A percentile compares a stretch with the other conserved stretches of the same genome.
Conservation (phyloP, 2,329 filamentous ascomycete genomes). For the Cladosporium sp. region DNA sequence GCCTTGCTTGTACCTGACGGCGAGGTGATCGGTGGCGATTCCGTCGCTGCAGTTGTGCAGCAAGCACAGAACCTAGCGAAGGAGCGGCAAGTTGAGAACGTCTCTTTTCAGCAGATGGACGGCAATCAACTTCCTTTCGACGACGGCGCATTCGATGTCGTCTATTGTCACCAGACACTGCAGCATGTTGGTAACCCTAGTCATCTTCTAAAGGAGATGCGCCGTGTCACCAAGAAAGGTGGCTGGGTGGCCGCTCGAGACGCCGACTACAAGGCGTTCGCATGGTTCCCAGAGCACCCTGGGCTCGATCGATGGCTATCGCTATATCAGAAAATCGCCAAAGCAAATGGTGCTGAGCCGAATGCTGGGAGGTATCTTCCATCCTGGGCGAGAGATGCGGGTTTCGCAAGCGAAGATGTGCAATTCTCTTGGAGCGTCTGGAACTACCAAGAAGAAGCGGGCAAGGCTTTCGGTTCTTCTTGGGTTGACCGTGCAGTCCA, state of each 20-base stretch:
- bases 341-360: conserved; percentile 21
- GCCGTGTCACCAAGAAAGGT: conserved; percentile 34
- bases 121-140: conserved; percentile 33
- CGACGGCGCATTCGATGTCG: conserved; percentile 35
- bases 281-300: conserved; percentile 28
- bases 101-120: conserved; percentile 27
- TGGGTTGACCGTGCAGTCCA: conserved; percentile 9
- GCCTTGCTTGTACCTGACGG: conserved; percentile 14
- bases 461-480: conserved; percentile 1
- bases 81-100: conserved; percentile 10
- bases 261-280: conserved; percentile 36
- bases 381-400: conserved; percentile 19
- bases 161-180: conserved; percentile 35
- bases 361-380: conserved; percentile 20
- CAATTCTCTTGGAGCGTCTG: conserved; percentile 15
- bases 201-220: conserved; percentile 34
- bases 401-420: conserved; percentile 18
- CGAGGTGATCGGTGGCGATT: conserved; percentile 16
- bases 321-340: conserved; percentile 18
- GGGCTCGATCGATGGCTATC: conserved; percentile 27
- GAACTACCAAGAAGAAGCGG: conserved; percentile 18
- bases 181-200: conserved; percentile 29
- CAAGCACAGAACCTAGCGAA: conserved; percentile 5
- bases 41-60: conserved; percentile 1
- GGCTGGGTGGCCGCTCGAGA: conserved; percentile 38